phyloP scores from a whole-genome alignment of 768 basidiomycete genomes.

The Flagelloscypha sp. region DNA sequence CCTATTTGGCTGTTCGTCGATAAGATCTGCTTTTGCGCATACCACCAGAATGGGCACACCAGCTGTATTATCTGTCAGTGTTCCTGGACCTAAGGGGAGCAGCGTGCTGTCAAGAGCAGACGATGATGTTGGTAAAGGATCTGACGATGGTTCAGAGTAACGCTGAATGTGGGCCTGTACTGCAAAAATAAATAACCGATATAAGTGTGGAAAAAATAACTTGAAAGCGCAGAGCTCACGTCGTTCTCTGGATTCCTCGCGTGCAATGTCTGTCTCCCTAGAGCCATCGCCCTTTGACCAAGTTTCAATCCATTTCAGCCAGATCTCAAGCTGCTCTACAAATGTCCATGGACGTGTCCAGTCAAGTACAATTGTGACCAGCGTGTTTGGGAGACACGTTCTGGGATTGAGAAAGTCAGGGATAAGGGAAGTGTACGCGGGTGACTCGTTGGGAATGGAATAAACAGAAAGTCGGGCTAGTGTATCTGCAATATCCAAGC shows the following conservation, averaged over 20 bases:
- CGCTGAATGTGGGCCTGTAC: conserved; percentile 88
- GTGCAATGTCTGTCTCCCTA: conserved; percentile 63
- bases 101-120: conserved; percentile 59
- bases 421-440: conserved; percentile 60
- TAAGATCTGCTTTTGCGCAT: conserved; percentile 89
- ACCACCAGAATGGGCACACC: conserved; percentile 85
- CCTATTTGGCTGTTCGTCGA: conserved; percentile 73
- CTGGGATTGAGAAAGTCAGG: conserved; percentile 76
- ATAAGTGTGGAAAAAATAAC: conserved; percentile 1
- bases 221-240: conserved; percentile 36
- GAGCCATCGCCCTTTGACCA: conserved; percentile 69
- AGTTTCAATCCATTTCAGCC: conserved; percentile 79
- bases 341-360: conserved; percentile 96
- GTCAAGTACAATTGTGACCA: conserved; percentile 81
- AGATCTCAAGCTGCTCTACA: conserved; percentile 71
- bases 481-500: conserved; percentile 47
- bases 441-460: conserved; percentile 77
- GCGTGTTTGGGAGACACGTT: conserved; percentile 55
- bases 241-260: conserved; percentile 78
- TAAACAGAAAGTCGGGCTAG: conserved; percentile 85
- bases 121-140: conserved; percentile 52
- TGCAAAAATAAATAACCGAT: conserved; percentile 22
- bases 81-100: conserved; percentile 78
- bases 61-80: conserved; percentile 76
- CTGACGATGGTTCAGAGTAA: conserved; percentile 73